Conservation (phyloP, 768 basidiomycete genomes). For the Lentinula boryana region DNA sequence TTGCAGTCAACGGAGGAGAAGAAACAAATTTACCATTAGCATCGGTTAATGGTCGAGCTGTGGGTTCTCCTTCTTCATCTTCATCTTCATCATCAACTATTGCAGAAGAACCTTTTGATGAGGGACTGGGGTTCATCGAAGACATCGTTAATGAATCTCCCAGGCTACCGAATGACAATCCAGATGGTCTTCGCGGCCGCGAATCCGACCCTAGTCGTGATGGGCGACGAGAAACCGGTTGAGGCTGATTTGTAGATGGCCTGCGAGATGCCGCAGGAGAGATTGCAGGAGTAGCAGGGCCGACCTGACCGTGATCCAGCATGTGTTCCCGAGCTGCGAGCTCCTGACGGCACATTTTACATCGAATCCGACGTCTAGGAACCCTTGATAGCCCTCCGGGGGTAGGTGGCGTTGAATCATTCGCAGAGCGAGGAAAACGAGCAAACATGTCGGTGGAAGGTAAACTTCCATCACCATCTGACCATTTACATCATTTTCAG, state of each 20-base stretch:
- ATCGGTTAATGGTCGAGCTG: slow-evolving; percentile 7
- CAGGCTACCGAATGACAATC: slow-evolving; percentile 16
- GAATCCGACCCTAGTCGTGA: slow-evolving; percentile 16
- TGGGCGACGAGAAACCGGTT: slow-evolving; percentile 13
- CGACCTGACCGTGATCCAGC: slow-evolving; percentile 82
- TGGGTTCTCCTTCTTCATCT: slow-evolving; percentile 14
- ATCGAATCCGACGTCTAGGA: slow-evolving; percentile 67
- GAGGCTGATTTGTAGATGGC: slow-evolving; percentile 21
- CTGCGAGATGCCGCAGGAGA: slow-evolving; percentile 47
- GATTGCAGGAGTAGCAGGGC: slow-evolving; percentile 50
- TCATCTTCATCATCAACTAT: slow-evolving; percentile 4
- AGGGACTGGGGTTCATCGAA: background rate
- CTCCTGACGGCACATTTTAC: slow-evolving; percentile 88
- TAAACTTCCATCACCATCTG: slow-evolving; percentile 70
- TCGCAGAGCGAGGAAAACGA: slow-evolving; percentile 59
- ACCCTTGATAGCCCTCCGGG: slow-evolving; percentile 40
- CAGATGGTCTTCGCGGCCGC: slow-evolving; percentile 27
- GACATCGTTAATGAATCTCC: slow-evolving; percentile 34
- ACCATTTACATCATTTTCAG: background rate
- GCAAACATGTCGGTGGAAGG: slow-evolving; percentile 74
- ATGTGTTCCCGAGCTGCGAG: slow-evolving; percentile 90
- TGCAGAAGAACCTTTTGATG: background rate
- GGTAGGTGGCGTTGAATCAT: slow-evolving; percentile 54
- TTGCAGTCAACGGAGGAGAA: slow-evolving; percentile 6
- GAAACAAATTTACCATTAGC: background rate